These are phyloP conservation scores for Wickerhamiella shivajii DNA, from an alignment of 805 yeast species.

Conservation along the genomic window DNA sequence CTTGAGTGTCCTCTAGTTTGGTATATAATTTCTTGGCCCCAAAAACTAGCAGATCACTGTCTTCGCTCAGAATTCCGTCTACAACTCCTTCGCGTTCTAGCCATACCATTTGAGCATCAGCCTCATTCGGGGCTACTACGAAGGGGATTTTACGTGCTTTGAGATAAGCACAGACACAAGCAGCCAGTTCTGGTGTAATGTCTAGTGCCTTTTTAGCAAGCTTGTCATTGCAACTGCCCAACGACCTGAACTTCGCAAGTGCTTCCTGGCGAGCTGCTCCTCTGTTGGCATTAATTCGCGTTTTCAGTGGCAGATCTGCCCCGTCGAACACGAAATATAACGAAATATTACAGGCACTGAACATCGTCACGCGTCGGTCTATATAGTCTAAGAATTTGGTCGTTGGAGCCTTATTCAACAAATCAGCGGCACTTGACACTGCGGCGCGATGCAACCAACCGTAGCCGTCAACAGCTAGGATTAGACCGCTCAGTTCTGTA, in stretches of 20 bases:
- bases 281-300: conserved; percentile 55
- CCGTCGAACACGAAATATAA: conserved; percentile 94
- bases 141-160: conserved; percentile 42
- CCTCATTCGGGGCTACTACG: conserved; percentile 96
- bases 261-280: conserved; percentile 42
- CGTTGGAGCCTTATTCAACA: conserved; percentile 59
- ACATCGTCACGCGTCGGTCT: conserved; percentile 49
- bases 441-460: conserved; percentile 92
- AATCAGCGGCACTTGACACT: conserved; percentile 67
- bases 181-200: conserved; percentile 85
- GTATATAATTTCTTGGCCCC: conserved; percentile 70
- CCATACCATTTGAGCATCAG: conserved; percentile 92
- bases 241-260: conserved; percentile 4
- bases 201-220: conserved; percentile 40
- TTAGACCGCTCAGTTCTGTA: conserved; percentile 50
- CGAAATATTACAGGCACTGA: conserved; percentile 49
- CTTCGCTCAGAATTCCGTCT: conserved; percentile 83
- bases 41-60: conserved; percentile 79
- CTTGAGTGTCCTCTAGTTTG: conserved; percentile 53
- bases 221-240: neutral
- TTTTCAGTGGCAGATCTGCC: conserved; percentile 66
- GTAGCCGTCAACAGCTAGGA: conserved; percentile 86
- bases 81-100: conserved; percentile 61
- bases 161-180: conserved; percentile 51
- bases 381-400: conserved; percentile 45